Base-by-base conservation (phyloP, 805 yeast genomes). In the Hanseniaspora thailandica region DNA sequence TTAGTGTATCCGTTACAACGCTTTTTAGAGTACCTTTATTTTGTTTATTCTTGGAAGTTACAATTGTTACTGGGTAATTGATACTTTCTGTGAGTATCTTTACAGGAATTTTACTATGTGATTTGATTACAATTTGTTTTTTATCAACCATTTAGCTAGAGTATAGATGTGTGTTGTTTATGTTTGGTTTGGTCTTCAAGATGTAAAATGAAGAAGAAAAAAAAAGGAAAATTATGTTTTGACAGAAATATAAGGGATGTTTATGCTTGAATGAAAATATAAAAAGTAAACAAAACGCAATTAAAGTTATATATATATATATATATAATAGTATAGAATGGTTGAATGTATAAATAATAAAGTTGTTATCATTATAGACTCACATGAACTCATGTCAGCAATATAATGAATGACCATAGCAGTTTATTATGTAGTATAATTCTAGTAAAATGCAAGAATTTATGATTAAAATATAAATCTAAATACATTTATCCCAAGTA, bases 371-470 rank as follows among this genome's bases (percentile, higher is more conserved):
- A 47, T 39, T 35, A 31, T 20, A n/a, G n/a, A 41, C 22, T 41
- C 26, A n/a, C 8, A 25, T 41, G 45, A 8, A 41, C 45, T 41
- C 45, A 41, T 25, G 17, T 26, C 40, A 34, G 17, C 17, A 33
- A 34, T 22, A 40, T 30, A n/a, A 23, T 31, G 35, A 45, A 45
- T 49, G 53, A 35, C 30, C 53, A 49, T 49, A 41, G 31, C 34
- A 49, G 45, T 26, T 41, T 49, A 50, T 50, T 50, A 50, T 41
- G 28, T 26, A 38, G 54, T 50, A 50, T 50, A 41, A 50, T 50
- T 50, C 54, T 50, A 50, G 54, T 50, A 50, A 50, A 50, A 50
- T 34, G 54, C 54, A 50, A 50, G 54, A 50, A 50, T 50, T 43
- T 28, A 50, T 50, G 47, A 43, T 26, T 43, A 50, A 50, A 50